Conservation (phyloP, 108 stramenopile genomes). For the Mediolabrus comicus region DNA sequence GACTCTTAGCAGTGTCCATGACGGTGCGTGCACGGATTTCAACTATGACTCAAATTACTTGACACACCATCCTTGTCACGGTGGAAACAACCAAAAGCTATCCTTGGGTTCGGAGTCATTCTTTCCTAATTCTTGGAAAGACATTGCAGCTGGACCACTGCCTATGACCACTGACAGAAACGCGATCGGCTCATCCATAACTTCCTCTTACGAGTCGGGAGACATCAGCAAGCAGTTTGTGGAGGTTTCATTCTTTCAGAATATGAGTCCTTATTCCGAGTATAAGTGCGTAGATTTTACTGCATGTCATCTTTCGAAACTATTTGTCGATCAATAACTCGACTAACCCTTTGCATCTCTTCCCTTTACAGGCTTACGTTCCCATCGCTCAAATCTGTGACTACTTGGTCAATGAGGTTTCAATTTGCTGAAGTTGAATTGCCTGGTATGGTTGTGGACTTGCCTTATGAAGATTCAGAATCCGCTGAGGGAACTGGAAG, state of each 20-base stretch:
- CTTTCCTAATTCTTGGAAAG: neutral
- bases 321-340: neutral
- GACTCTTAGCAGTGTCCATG: no score
- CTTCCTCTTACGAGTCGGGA: constrained; percentile 6
- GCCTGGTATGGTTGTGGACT: neutral
- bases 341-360: neutral
- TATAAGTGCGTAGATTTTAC: neutral
- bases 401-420: neutral
- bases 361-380: neutral
- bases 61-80: neutral
- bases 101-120: neutral
- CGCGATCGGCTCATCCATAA: neutral
- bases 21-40: no score
- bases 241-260: constrained; percentile 10
- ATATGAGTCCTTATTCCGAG: constrained; percentile 1
- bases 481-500: neutral
- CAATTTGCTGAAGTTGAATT: neutral
- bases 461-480: neutral
- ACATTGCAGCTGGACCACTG: neutral
- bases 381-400: neutral
- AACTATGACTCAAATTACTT: neutral
- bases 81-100: neutral
- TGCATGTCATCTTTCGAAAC: neutral
- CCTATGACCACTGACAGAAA: constrained; percentile 7
- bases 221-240: constrained; percentile 1